phyloP scores from a whole-genome alignment of 345 rosid genomes.

The Melastoma malabathricum region DNA sequence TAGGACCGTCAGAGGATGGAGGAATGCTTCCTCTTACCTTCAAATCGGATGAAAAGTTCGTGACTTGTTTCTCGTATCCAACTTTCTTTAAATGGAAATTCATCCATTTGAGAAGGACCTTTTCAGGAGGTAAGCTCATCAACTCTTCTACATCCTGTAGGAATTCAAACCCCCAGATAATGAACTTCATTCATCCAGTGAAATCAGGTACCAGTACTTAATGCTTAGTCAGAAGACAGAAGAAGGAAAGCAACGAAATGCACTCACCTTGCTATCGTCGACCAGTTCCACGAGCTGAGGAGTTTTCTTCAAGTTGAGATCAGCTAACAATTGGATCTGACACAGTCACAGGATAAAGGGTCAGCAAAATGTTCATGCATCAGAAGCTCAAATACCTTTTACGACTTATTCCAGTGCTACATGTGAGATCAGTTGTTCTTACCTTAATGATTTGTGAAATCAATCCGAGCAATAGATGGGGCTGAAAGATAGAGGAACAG shows the following conservation, averaged over 20 bases:
- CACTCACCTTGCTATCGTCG: constrained; percentile 16
- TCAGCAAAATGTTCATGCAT: too few species aligned
- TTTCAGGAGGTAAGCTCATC: constrained; percentile 80
- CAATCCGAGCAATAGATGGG: constrained; percentile 88
- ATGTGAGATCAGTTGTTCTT: constrained; percentile 6
- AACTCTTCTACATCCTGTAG: constrained; percentile 96
- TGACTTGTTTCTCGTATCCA: constrained; percentile 77
- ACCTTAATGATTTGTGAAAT: constrained; percentile 97
- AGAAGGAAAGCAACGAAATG: neutral
- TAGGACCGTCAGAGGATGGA: too few species aligned
- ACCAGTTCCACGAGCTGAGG: constrained; percentile 72
- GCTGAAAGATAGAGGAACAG: constrained; percentile 25
- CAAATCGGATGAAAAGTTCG: constrained; percentile 87
- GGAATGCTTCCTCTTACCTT: constrained; percentile 41
- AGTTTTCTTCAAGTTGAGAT: constrained; percentile 76
- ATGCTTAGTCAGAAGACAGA: too few species aligned
- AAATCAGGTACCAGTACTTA: too few species aligned
- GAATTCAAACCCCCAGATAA: neutral
- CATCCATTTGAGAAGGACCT: constrained; percentile 96
- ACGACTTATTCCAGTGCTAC: constrained; percentile 5
- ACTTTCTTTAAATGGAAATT: constrained; percentile 91
- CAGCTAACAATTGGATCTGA: constrained; percentile 85
- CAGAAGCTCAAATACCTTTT: constrained; percentile 2
- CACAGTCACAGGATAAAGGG: constrained; percentile 4
- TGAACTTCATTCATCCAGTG: too few species aligned